Evolutionary conservation across 805 yeast genomes (phyloP).

Genomic region (Ascoidea tarda): DNA sequence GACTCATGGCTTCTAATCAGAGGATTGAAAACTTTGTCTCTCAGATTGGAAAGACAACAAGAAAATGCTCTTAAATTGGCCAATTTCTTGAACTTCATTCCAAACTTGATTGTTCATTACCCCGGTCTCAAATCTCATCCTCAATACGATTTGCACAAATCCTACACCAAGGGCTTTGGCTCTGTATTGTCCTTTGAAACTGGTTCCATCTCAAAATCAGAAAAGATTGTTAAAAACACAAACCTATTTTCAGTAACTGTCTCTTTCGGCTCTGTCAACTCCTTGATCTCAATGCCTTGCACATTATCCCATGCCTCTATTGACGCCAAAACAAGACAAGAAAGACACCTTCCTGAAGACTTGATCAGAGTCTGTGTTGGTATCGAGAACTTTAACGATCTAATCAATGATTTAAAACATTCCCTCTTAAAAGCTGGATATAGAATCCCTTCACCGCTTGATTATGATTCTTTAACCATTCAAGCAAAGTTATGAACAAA

Average conservation of each 20-base stretch:
- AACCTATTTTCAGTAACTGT: slow-evolving; percentile 80
- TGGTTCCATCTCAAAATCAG: slow-evolving; percentile 51
- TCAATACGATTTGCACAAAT: slow-evolving; percentile 51
- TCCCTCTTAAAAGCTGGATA: slow-evolving; percentile 62
- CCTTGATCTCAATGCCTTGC: slow-evolving; percentile 87
- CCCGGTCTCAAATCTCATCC: slow-evolving; percentile 80
- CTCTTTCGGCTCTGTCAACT: slow-evolving; percentile 88
- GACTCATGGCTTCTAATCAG: slow-evolving; percentile 83
- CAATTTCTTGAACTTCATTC: slow-evolving; percentile 41
- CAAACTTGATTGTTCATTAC: slow-evolving; percentile 61
- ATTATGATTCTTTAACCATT: slow-evolving; percentile 1
- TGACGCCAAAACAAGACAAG: slow-evolving; percentile 73
- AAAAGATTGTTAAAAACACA: slow-evolving; percentile 61
- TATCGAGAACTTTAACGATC: slow-evolving; percentile 70
- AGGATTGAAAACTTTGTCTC: slow-evolving; percentile 79
- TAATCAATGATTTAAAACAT: slow-evolving; percentile 63
- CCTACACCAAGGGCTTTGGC: slow-evolving; percentile 74
- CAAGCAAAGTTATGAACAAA: not conserved
- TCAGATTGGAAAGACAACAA: slow-evolving; percentile 82
- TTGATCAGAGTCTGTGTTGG: slow-evolving; percentile 84
- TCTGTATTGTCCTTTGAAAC: slow-evolving; percentile 87
- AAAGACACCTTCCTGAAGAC: slow-evolving; percentile 87
- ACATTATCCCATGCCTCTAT: slow-evolving; percentile 96
- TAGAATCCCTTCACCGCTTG: slow-evolving; percentile 5
- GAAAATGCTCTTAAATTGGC: slow-evolving; percentile 66